phyloP scores from a whole-genome alignment of 306 rosid genomes.

The Vigna hirtella region DNA sequence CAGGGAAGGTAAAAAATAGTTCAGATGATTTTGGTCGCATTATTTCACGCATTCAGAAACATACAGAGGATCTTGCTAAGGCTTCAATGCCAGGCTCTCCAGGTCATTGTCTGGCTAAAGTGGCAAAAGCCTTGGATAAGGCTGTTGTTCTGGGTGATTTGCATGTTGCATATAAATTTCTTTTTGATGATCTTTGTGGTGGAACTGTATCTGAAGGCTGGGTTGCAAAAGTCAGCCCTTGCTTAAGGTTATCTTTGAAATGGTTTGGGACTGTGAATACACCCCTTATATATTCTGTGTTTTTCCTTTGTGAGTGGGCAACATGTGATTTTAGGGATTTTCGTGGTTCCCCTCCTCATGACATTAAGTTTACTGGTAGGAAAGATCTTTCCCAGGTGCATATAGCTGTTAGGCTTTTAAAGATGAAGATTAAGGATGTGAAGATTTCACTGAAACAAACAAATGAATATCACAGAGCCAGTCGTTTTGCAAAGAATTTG shows the following conservation, averaged over 20 bases:
- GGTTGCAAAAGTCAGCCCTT: conserved; percentile 81
- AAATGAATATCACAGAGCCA: conserved; percentile 50
- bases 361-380: conserved; percentile 79
- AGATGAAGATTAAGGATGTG: conserved; percentile 68
- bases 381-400: conserved; percentile 85
- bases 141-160: conserved; percentile 81
- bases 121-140: conserved; percentile 79
- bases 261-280: conserved; percentile 71
- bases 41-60: conserved; percentile 72
- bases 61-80: conserved; percentile 71
- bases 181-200: conserved; percentile 77
- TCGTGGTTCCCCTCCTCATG: conserved; percentile 65
- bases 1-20: conserved; percentile 58
- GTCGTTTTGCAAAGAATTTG: conserved; percentile 51
- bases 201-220: conserved; percentile 69
- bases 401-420: conserved; percentile 72
- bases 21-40: conserved; percentile 71
- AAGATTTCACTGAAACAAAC: conserved; percentile 53
- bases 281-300: conserved; percentile 76
- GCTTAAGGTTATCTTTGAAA: conserved; percentile 82
- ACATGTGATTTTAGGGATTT: conserved; percentile 92
- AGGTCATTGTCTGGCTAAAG: conserved; percentile 79
- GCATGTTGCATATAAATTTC: conserved; percentile 61
- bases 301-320: conserved; percentile 98
- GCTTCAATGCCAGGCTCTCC: conserved; percentile 82